Percentiles rank a stretch among this genome's conserved stretches.
Conservation (phyloP, 441 rosid genomes). For the Populus hybrid region DNA sequence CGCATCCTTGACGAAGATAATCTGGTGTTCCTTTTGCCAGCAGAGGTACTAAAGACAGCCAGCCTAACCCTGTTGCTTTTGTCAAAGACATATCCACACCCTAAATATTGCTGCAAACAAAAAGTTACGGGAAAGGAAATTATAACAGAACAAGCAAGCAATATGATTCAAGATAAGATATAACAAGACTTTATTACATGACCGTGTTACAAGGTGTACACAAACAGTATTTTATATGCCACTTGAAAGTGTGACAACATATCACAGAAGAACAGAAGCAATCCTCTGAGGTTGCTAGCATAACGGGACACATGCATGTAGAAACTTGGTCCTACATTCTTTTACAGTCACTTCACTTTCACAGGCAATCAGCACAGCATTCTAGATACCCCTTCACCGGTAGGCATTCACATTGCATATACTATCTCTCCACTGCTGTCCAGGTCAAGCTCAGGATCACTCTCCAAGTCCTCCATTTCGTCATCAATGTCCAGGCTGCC, state of each 20-base stretch:
- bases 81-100: not conserved
- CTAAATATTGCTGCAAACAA: too few species aligned
- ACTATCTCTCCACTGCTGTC: slow-evolving; percentile 98
- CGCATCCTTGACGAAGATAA: not conserved
- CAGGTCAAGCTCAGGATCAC: slow-evolving; percentile 83
- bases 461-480: slow-evolving; percentile 86
- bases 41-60: not conserved
- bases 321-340: not conserved
- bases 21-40: not conserved
- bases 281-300: not conserved
- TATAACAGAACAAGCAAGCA: too few species aligned
- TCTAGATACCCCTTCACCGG: not conserved
- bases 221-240: not conserved
- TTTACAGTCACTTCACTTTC: slow-evolving; percentile 3
- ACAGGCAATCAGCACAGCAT: not conserved
- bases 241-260: not conserved
- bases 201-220: not conserved
- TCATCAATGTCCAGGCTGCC: slow-evolving; percentile 85
- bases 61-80: not conserved
- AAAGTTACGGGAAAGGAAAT: too few species aligned
- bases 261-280: slow-evolving; percentile 5
- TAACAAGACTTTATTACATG: slow-evolving; percentile 3
- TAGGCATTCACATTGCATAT: slow-evolving; percentile 67
- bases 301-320: not conserved
- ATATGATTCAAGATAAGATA: not conserved